Percentiles rank a stretch among this genome's conserved stretches.
These are phyloP conservation scores for Naematelia encephala DNA, from an alignment of 768 basidiomycete genomes.

Conservation along the genomic window DNA sequence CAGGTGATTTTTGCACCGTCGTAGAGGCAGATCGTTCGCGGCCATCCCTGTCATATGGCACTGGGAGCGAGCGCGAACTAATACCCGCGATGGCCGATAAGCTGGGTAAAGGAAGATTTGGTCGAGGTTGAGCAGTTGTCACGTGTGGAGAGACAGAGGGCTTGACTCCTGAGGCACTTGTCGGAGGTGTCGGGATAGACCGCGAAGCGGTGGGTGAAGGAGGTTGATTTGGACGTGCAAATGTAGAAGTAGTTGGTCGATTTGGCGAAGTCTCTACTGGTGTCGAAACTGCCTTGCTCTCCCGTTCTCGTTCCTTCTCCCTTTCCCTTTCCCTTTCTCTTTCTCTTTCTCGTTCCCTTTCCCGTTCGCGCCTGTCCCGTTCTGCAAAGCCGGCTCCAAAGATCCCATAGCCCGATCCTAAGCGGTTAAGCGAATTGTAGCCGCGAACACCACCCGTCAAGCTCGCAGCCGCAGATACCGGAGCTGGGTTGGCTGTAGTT, in stretches of 20 bases:
- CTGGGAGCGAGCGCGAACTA: neutral
- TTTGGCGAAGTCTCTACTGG: neutral
- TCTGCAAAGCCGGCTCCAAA: neutral
- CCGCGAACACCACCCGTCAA: neutral
- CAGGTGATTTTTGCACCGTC: neutral
- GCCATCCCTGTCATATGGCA: neutral
- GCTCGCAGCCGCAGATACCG: neutral
- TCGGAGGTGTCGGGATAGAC: neutral
- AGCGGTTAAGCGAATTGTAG: neutral
- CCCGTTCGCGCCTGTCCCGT: neutral
- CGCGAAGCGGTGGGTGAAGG: neutral
- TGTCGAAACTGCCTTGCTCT: neutral
- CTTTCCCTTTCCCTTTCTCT: slow-evolving; percentile 1
- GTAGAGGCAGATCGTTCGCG: neutral
- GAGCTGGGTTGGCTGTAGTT: neutral
- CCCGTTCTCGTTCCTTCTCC: neutral
- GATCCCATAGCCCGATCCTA: neutral
- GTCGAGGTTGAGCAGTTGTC: neutral
- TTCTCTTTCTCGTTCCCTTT: neutral
- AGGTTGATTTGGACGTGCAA: neutral
- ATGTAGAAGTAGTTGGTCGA: neutral
- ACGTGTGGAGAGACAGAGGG: neutral
- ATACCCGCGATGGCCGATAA: neutral
- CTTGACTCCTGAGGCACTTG: neutral
- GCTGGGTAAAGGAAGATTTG: neutral